Conservation (phyloP, 495 filamentous ascomycete species). For the Penicillium roqueforti region DNA sequence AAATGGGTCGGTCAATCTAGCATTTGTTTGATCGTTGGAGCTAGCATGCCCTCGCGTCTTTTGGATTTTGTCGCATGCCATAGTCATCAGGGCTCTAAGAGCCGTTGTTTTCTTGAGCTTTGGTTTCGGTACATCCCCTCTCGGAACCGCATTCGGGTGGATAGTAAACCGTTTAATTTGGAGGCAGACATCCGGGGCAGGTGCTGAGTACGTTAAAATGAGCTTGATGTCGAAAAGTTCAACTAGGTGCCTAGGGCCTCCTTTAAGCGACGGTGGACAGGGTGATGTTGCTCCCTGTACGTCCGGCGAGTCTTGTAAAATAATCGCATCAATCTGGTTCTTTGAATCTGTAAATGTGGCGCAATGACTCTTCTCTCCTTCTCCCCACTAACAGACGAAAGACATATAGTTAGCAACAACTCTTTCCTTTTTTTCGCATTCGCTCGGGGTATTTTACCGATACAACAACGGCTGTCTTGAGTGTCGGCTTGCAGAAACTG, state of each 20-base stretch:
- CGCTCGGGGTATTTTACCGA: conserved; percentile 16
- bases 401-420: neutral
- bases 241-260: conserved; percentile 28
- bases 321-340: conserved; percentile 36
- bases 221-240: conserved; percentile 39
- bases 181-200: conserved; percentile 27
- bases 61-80: conserved; percentile 5
- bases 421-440: neutral
- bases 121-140: conserved; percentile 21
- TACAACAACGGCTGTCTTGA: conserved; percentile 19
- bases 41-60: neutral
- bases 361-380: conserved; percentile 9
- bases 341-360: conserved; percentile 37
- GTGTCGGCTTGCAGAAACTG: neutral
- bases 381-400: conserved; percentile 21
- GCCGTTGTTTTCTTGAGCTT: conserved; percentile 15
- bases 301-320: conserved; percentile 25
- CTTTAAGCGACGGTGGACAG: conserved; percentile 15
- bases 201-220: conserved; percentile 30
- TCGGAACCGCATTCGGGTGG: conserved; percentile 23
- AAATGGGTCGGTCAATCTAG: neutral
- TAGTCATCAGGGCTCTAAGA: conserved; percentile 19
- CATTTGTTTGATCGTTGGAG: neutral
- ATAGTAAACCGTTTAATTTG: conserved; percentile 35
- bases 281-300: conserved; percentile 13